A percentile compares a stretch with the other conserved stretches of the same genome.
phyloP scores from a whole-genome alignment of 257 asterid species.

The Fraxinus anomala region DNA sequence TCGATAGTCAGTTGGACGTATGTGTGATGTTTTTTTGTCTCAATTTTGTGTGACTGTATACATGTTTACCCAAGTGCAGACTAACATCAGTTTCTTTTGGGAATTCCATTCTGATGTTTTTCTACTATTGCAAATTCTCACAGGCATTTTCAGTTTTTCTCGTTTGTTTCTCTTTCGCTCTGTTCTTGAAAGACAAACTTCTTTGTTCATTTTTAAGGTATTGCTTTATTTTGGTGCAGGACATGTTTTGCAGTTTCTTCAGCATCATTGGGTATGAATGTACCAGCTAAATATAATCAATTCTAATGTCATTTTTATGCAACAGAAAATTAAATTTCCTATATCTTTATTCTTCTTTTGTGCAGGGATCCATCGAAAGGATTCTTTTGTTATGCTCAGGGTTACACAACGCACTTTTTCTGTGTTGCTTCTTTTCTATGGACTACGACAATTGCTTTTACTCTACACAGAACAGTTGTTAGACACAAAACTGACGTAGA shows the following conservation, averaged over 20 bases:
- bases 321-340: slow-evolving; percentile 4
- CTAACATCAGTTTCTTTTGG: neutral
- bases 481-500: slow-evolving; percentile 97
- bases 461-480: slow-evolving; percentile 96
- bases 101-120: slow-evolving; percentile 5
- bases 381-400: slow-evolving; percentile 94
- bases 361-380: slow-evolving; percentile 98
- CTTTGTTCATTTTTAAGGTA: slow-evolving; percentile 5
- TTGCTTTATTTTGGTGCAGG: slow-evolving; percentile 56
- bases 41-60: neutral
- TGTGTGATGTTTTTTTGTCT: neutral
- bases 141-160: neutral
- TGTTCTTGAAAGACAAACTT: neutral
- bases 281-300: slow-evolving; percentile 16
- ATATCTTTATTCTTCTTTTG: slow-evolving; percentile 19
- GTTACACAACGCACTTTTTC: slow-evolving; percentile 95
- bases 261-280: slow-evolving; percentile 81
- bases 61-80: neutral
- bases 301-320: slow-evolving; percentile 19
- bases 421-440: slow-evolving; percentile 96
- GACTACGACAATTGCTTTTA: slow-evolving; percentile 96
- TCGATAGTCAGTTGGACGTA: neutral
- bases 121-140: neutral
- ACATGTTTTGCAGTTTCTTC: slow-evolving; percentile 97
- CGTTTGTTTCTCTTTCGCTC: neutral